phyloP scores from a whole-genome alignment of 2,329 filamentous ascomycete species.

The Xylariales sp. region DNA sequence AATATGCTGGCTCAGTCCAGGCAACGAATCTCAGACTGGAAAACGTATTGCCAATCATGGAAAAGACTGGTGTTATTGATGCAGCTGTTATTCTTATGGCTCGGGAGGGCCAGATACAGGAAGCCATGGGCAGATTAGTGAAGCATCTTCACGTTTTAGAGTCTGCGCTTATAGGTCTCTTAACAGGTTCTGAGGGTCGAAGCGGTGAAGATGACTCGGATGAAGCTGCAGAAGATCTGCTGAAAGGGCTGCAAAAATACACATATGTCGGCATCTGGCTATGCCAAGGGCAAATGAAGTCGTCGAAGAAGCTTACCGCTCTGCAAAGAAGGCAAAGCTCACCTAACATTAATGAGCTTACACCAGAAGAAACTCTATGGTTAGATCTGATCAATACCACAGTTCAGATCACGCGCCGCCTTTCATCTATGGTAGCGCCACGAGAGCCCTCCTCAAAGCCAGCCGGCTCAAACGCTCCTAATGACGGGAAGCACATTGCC shows the following conservation, averaged over 20 bases:
- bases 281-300: slow-evolving; percentile 79
- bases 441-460: slow-evolving; percentile 11
- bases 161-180: slow-evolving; percentile 68
- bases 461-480: slow-evolving; percentile 27
- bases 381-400: slow-evolving; percentile 56
- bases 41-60: slow-evolving; percentile 78
- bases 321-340: slow-evolving; percentile 49
- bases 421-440: slow-evolving; percentile 49
- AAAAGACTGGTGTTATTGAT: slow-evolving; percentile 85
- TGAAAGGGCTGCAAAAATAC: slow-evolving; percentile 82
- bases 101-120: slow-evolving; percentile 75
- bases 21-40: slow-evolving; percentile 76
- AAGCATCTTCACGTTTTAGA: slow-evolving; percentile 76
- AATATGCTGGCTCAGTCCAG: slow-evolving; percentile 75
- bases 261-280: slow-evolving; percentile 92
- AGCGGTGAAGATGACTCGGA: slow-evolving; percentile 50
- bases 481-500: slow-evolving; percentile 57
- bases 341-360: slow-evolving; percentile 37
- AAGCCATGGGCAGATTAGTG: slow-evolving; percentile 82
- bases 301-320: slow-evolving; percentile 38
- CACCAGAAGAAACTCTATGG: slow-evolving; percentile 54
- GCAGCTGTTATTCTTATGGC: slow-evolving; percentile 89
- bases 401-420: slow-evolving; percentile 59
- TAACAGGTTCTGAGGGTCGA: slow-evolving; percentile 56
- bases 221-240: slow-evolving; percentile 66